Percentiles rank a stretch among this genome's conserved stretches.
These are phyloP conservation scores for Suillus variegatus DNA, from an alignment of 768 basidiomycete genomes.

Conservation along the genomic window DNA sequence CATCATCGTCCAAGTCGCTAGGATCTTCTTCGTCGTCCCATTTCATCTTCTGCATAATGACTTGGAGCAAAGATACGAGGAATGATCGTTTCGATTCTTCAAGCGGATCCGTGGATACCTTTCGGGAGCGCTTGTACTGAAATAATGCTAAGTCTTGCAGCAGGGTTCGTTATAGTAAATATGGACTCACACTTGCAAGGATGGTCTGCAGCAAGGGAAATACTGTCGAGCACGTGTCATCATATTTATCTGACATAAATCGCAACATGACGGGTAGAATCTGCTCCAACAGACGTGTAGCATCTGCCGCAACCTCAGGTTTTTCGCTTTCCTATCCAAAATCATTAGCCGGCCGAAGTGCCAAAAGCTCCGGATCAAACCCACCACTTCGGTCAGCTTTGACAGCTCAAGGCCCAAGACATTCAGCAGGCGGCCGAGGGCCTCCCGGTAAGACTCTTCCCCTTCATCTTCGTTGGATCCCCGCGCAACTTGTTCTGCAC, in stretches of 20 bases:
- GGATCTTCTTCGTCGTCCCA: constrained; percentile 84
- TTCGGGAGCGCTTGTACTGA: constrained; percentile 82
- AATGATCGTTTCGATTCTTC: constrained; percentile 74
- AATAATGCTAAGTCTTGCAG: constrained; percentile 10
- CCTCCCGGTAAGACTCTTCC: constrained; percentile 87
- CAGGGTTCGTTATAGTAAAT: background rate
- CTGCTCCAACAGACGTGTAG: constrained; percentile 60
- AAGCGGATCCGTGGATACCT: constrained; percentile 59
- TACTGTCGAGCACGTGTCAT: constrained; percentile 85
- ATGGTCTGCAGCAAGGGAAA: constrained; percentile 79
- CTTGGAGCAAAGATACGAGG: constrained; percentile 73
- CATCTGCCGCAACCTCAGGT: constrained; percentile 64
- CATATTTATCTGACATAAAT: constrained; percentile 88
- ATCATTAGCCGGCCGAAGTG: constrained; percentile 7
- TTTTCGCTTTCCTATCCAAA: constrained; percentile 54
- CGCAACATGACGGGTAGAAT: constrained; percentile 80
- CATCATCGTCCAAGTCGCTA: constrained; percentile 88
- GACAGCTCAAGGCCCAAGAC: constrained; percentile 78
- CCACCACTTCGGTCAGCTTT: constrained; percentile 76
- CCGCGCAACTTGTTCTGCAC: constrained; percentile 62
- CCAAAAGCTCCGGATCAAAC: constrained; percentile 8
- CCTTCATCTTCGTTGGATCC: constrained; percentile 81
- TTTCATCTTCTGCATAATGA: constrained; percentile 84
- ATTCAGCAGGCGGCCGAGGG: constrained; percentile 82
- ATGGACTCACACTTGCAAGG: constrained; percentile 62